Evolutionary conservation across 2,329 filamentous ascomycete genomes (phyloP).

Genomic region (Exophiala oligosperma): DNA sequence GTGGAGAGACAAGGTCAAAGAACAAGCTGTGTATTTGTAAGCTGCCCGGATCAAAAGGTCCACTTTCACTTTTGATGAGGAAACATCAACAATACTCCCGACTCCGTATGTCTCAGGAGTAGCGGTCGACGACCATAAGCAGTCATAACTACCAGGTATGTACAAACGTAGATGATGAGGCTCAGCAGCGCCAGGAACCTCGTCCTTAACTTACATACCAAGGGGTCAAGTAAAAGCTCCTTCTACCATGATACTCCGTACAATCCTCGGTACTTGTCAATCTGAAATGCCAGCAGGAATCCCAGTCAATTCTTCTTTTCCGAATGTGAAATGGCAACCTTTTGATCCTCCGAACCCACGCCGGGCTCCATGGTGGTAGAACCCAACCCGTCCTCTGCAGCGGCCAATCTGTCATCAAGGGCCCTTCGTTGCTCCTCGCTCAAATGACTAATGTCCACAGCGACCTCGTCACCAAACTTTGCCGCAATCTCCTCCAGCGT

Average conservation of each 20-base stretch:
- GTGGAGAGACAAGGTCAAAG: too few species aligned
- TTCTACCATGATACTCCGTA: too few species aligned
- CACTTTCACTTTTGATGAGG: not conserved
- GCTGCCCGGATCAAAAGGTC: not conserved
- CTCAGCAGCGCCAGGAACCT: too few species aligned
- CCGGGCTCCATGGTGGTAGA: not conserved
- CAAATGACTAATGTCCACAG: not conserved
- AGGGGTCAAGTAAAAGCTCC: too few species aligned
- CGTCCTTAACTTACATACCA: too few species aligned
- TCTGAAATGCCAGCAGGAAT: too few species aligned
- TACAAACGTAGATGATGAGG: too few species aligned
- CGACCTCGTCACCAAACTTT: slow-evolving; percentile 28
- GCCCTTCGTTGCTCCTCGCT: not conserved
- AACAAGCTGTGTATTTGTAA: not conserved
- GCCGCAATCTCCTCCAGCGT: slow-evolving; percentile 39
- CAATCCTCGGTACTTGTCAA: too few species aligned
- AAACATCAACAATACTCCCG: too few species aligned
- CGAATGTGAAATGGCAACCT: not conserved
- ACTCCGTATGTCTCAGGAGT: too few species aligned
- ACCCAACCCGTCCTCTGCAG: not conserved
- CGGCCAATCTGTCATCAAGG: not conserved
- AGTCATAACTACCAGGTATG: too few species aligned
- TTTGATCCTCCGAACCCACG: not conserved
- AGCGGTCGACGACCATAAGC: too few species aligned
- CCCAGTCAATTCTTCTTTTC: not conserved